Percentiles rank a stretch among this genome's conserved stretches.
phyloP scores from a whole-genome alignment of 202 grass and related monocot genomes.

The Musa balbisiana region DNA sequence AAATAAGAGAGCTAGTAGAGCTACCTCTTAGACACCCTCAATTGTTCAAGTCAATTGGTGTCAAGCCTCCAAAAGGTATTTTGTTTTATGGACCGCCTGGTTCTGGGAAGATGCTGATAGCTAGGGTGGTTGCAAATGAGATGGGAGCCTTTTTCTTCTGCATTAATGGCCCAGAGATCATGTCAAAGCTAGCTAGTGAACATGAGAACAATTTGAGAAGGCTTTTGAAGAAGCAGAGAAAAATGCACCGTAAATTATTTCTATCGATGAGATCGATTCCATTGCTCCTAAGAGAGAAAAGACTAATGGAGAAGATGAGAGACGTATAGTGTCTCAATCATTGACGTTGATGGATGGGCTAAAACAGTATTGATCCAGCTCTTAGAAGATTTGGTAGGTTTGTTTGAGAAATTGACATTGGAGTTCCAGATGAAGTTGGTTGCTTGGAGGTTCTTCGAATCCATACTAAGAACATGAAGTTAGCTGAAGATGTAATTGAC shows the following conservation, averaged over 20 bases:
- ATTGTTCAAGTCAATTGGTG: conserved; percentile 36
- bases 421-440: conserved; percentile 36
- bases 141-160: conserved; percentile 35
- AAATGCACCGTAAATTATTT: conserved; percentile 34
- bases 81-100: conserved; percentile 32
- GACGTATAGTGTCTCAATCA: conserved; percentile 36
- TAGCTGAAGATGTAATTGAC: conserved; percentile 13
- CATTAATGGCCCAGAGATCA: conserved; percentile 40
- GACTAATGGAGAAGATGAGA: conserved; percentile 40
- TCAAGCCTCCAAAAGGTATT: conserved; percentile 42
- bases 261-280: conserved; percentile 35
- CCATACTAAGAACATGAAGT: conserved; percentile 39
- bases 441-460: conserved; percentile 33
- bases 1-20: conserved; percentile 36
- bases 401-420: conserved; percentile 39
- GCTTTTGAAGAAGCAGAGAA: conserved; percentile 46
- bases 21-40: conserved; percentile 34
- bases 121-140: conserved; percentile 35
- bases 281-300: conserved; percentile 40
- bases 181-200: conserved; percentile 41
- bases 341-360: conserved; percentile 39
- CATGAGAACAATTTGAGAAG: conserved; percentile 37
- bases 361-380: conserved; percentile 44
- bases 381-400: conserved; percentile 35
- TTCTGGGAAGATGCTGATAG: conserved; percentile 33